Evolutionary conservation across 805 yeast genomes (phyloP).

Genomic region (Kodamaea laetipori): DNA sequence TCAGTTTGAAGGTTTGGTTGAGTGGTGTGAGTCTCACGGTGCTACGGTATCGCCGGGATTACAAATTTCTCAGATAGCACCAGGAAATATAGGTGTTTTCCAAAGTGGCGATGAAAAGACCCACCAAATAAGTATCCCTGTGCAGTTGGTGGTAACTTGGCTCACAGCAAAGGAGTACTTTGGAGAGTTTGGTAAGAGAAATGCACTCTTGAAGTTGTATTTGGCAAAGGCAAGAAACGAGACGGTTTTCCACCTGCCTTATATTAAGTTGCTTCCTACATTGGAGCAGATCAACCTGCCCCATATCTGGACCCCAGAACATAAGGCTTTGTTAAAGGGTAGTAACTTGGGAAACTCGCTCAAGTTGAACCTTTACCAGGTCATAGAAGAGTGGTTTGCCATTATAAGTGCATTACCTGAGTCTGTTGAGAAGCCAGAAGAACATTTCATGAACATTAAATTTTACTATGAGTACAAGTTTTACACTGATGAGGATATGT

Average conservation of each 20-base stretch:
- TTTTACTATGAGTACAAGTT: slow-evolving; percentile 46
- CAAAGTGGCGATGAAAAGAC: background rate
- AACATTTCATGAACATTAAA: slow-evolving; percentile 43
- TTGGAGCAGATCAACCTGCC: slow-evolving; percentile 58
- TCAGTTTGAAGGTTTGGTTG: slow-evolving; percentile 20
- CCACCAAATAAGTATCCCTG: slow-evolving; percentile 15
- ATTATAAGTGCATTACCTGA: slow-evolving; percentile 35
- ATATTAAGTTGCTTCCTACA: slow-evolving; percentile 36
- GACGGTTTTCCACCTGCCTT: slow-evolving; percentile 30
- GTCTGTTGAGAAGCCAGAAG: slow-evolving; percentile 29
- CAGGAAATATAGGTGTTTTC: slow-evolving; percentile 31
- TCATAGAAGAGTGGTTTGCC: slow-evolving; percentile 66
- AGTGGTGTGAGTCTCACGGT: slow-evolving; percentile 38
- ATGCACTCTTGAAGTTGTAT: slow-evolving; percentile 37
- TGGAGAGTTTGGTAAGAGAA: slow-evolving; percentile 15
- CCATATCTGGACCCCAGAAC: slow-evolving; percentile 60
- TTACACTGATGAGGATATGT: slow-evolving; percentile 37
- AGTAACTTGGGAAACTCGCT: slow-evolving; percentile 68
- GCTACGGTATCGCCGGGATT: slow-evolving; percentile 27
- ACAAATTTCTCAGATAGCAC: slow-evolving; percentile 23
- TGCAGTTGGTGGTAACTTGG: slow-evolving; percentile 12
- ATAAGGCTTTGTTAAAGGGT: slow-evolving; percentile 55
- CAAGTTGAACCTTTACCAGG: slow-evolving; percentile 42
- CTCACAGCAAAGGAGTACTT: slow-evolving; percentile 14
- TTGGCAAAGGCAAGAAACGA: slow-evolving; percentile 32